Conservation (phyloP, 768 basidiomycete species). For the Phylloporus sp. region DNA sequence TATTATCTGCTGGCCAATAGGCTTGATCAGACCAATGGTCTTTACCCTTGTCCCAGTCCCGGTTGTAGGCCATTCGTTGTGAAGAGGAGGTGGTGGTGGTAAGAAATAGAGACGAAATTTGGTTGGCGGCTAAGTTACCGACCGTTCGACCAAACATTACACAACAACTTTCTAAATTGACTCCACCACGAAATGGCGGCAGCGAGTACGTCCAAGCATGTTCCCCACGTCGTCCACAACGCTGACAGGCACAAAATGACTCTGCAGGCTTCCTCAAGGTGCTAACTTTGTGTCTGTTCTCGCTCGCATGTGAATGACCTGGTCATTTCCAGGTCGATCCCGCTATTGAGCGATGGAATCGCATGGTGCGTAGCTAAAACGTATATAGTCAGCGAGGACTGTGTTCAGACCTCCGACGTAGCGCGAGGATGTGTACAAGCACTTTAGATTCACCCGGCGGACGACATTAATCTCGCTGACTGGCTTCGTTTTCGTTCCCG, state of each 20-base stretch:
- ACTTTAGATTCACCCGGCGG: constrained; percentile 73
- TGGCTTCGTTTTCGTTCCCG: constrained; percentile 64
- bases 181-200: constrained; percentile 50
- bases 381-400: neutral
- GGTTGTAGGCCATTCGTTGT: constrained; percentile 63
- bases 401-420: constrained; percentile 25
- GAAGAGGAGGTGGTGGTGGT: constrained; percentile 19
- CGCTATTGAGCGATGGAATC: constrained; percentile 58
- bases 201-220: constrained; percentile 44
- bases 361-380: constrained; percentile 42
- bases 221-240: neutral
- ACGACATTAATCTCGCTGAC: constrained; percentile 57
- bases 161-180: constrained; percentile 28
- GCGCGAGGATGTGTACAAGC: constrained; percentile 82
- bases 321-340: constrained; percentile 38
- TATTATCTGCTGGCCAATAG: constrained; percentile 36
- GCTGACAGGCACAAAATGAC: constrained; percentile 16
- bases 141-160: constrained; percentile 23
- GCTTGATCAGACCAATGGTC: constrained; percentile 47
- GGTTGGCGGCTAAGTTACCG: neutral
- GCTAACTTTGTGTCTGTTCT: neutral
- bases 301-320: neutral
- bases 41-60: constrained; percentile 86
- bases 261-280: constrained; percentile 57
- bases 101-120: constrained; percentile 13